phyloP scores from a whole-genome alignment of 352 stramenopile genomes.

The Pythium aphanidermatum region DNA sequence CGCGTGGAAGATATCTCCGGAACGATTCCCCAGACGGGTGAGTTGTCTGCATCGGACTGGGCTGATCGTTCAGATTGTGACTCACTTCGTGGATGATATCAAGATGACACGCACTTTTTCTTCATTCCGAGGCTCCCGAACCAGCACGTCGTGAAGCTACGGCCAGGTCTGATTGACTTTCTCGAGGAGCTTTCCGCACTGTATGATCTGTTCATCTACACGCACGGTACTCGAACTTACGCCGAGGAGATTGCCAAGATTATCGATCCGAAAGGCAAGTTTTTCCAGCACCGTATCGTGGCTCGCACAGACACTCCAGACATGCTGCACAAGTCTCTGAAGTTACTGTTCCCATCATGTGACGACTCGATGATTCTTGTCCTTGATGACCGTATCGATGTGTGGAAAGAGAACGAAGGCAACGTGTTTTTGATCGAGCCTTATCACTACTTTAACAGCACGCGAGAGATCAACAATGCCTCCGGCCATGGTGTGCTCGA shows the following conservation, averaged over 20 bases:
- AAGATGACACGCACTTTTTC: slow-evolving; percentile 79
- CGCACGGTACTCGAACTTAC: slow-evolving; percentile 91
- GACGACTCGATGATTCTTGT: slow-evolving; percentile 87
- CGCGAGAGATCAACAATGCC: slow-evolving; percentile 80
- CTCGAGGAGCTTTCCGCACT: slow-evolving; percentile 69
- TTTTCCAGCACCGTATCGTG: slow-evolving; percentile 87
- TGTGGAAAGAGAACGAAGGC: slow-evolving; percentile 85
- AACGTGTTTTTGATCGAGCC: slow-evolving; percentile 86
- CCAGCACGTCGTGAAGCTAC: slow-evolving; percentile 92
- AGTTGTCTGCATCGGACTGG: neutral
- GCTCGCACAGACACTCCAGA: slow-evolving; percentile 82
- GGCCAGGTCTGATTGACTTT: slow-evolving; percentile 87
- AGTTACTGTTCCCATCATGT: slow-evolving; percentile 79
- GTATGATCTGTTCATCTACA: slow-evolving; percentile 96
- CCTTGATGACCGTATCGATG: slow-evolving; percentile 78
- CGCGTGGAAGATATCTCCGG: slow-evolving; percentile 61
- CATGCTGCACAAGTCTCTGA: slow-evolving; percentile 84
- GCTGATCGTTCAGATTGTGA: slow-evolving; percentile 1
- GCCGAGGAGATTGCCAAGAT: slow-evolving; percentile 92
- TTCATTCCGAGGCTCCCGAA: slow-evolving; percentile 56
- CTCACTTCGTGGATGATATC: neutral
- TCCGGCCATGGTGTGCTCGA: slow-evolving; percentile 42
- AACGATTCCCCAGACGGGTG: slow-evolving; percentile 51
- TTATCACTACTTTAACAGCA: slow-evolving; percentile 80
- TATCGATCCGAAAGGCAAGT: slow-evolving; percentile 76